These are phyloP conservation scores for Colletotrichum sp. DNA, from an alignment of 2,329 filamentous ascomycete genomes.

Conservation along the genomic window DNA sequence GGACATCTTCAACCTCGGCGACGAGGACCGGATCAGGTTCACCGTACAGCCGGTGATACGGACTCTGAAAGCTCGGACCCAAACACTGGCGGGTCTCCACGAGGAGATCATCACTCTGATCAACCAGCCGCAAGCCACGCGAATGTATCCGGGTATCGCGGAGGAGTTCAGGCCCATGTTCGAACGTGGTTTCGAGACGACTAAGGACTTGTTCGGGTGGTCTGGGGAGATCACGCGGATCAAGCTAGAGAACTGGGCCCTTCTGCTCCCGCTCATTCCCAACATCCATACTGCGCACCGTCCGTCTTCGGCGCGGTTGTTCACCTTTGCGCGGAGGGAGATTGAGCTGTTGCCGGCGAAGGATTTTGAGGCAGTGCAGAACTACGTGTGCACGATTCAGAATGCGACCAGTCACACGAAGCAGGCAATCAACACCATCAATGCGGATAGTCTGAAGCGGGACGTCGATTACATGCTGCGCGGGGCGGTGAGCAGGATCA, in stretches of 20 bases:
- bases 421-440: not conserved
- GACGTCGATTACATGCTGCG: not conserved
- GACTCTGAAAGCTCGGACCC: not conserved
- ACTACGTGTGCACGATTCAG: not conserved
- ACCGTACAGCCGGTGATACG: not conserved
- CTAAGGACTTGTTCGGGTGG: not conserved
- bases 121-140: not conserved
- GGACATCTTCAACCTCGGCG: not conserved
- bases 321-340: constrained; percentile 10
- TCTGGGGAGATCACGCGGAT: not conserved
- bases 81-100: not conserved
- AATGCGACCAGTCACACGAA: fast-evolving
- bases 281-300: not conserved
- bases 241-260: not conserved
- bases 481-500: not conserved
- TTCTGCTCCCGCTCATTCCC: not conserved
- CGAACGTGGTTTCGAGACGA: not conserved
- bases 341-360: not conserved
- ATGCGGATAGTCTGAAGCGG: not conserved
- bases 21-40: not conserved
- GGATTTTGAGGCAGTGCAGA: not conserved
- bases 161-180: not conserved
- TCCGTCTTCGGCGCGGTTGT: not conserved
- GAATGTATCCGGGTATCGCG: not conserved
- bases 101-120: not conserved